Evolutionary conservation across 1,284 basidiomycete species (phyloP).

Genomic region (Golubevia pallescens): DNA sequence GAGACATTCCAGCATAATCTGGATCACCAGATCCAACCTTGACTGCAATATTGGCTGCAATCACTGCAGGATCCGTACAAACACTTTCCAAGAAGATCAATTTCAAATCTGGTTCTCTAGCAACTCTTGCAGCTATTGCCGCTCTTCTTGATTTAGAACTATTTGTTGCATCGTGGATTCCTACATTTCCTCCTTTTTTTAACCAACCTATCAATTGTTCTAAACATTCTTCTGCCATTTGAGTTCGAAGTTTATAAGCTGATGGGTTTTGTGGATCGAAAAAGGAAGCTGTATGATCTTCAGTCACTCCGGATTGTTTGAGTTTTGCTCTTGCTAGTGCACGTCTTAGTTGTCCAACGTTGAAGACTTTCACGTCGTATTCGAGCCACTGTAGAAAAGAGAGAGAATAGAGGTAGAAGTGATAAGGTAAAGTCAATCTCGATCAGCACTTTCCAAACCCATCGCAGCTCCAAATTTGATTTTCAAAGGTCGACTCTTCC

Average conservation of each 20-base stretch:
- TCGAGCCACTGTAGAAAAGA: conserved; percentile 82
- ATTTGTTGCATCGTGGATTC: conserved; percentile 97
- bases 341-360: conserved; percentile 92
- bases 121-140: conserved; percentile 79
- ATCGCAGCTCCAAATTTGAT: too few species aligned
- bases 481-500: too few species aligned
- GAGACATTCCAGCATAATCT: conserved; percentile 89
- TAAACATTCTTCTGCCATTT: conserved; percentile 86
- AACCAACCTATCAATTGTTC: conserved; percentile 95
- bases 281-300: conserved; percentile 88
- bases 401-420: conserved; percentile 10
- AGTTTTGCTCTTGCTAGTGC: conserved; percentile 78
- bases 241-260: conserved; percentile 79
- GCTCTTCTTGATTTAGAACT: conserved; percentile 79
- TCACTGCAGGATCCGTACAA: conserved; percentile 90
- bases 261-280: conserved; percentile 87
- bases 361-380: conserved; percentile 98
- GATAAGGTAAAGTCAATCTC: not conserved
- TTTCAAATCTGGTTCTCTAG: conserved; percentile 84
- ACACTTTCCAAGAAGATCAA: conserved; percentile 93
- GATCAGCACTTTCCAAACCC: too few species aligned
- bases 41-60: conserved; percentile 91
- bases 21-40: conserved; percentile 97
- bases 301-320: conserved; percentile 76
- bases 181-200: conserved; percentile 89